Conservation (phyloP, 2,329 filamentous ascomycete species). For the Fusarium austroafricanum region DNA sequence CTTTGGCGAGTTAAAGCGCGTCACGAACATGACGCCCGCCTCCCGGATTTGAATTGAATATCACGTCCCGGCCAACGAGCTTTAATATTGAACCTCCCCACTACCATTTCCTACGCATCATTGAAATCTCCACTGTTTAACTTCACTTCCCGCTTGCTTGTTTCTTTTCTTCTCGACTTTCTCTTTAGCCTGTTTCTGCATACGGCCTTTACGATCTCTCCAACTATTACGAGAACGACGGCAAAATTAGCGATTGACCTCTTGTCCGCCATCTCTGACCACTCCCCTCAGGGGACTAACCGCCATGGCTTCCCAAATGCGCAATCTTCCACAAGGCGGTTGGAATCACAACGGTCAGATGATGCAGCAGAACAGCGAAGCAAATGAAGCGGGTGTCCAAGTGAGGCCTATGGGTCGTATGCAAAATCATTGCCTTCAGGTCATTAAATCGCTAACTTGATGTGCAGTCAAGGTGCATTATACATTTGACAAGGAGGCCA, state of each 20-base stretch:
- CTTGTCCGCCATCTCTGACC: constrained; percentile 29
- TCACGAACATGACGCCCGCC: constrained; percentile 56
- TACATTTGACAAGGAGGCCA: constrained; percentile 90
- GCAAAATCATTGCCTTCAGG: constrained; percentile 45
- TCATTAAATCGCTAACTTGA: constrained; percentile 35
- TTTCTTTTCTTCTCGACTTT: constrained; percentile 21
- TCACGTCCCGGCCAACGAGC: constrained; percentile 42
- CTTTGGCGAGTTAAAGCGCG: constrained; percentile 47
- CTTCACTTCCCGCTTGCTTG: constrained; percentile 9
- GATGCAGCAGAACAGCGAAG: constrained; percentile 47
- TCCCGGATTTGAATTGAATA: constrained; percentile 48
- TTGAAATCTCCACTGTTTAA: constrained; percentile 25
- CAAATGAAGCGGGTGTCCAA: constrained; percentile 64
- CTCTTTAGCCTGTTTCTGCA: not conserved
- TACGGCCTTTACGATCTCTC: constrained; percentile 1
- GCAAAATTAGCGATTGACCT: constrained; percentile 11
- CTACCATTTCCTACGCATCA: constrained; percentile 18
- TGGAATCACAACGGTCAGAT: constrained; percentile 49
- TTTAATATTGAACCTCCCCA: constrained; percentile 34
- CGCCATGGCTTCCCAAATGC: constrained; percentile 56
- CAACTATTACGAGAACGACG: not conserved
- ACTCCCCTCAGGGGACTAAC: constrained; percentile 41
- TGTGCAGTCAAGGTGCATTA: constrained; percentile 91
- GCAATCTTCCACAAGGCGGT: constrained; percentile 47
- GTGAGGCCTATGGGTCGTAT: constrained; percentile 75